Evolutionary conservation across 305 asterid genomes (phyloP).

Genomic region (Ajuga reptans): DNA sequence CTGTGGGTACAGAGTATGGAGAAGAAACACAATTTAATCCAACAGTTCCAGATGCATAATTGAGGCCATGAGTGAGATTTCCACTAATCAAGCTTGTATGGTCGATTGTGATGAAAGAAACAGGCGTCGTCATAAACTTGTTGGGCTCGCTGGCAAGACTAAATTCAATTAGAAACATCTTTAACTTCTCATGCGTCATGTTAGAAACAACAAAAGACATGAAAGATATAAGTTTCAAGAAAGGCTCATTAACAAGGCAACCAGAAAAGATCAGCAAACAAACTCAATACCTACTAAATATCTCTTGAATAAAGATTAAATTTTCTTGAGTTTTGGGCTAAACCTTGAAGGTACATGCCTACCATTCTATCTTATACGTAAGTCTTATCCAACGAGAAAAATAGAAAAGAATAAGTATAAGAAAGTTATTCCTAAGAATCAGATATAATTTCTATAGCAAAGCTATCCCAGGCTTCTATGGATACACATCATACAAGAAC

Average conservation of each 20-base stretch:
- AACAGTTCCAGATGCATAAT: conserved; percentile 24
- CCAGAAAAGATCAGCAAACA: background rate
- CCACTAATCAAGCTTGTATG: conserved; percentile 32
- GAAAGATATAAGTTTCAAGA: no score
- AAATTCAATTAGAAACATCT: conserved; percentile 10
- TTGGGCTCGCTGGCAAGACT: conserved; percentile 42
- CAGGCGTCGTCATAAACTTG: conserved; percentile 54
- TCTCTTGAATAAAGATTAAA: background rate
- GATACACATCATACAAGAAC: background rate
- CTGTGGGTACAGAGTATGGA: conserved; percentile 29
- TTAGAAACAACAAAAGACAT: no score
- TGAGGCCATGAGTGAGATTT: conserved; percentile 25
- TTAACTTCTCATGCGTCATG: background rate
- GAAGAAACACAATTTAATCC: conserved; percentile 27
- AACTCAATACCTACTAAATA: background rate
- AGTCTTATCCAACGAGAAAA: background rate
- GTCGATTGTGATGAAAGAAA: conserved; percentile 63
- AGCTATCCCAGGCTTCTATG: background rate
- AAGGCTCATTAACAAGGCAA: no score
- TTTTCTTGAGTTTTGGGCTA: background rate
- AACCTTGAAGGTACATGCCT: no score
- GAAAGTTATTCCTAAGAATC: no score
- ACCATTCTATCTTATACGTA: background rate
- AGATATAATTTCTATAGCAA: no score
- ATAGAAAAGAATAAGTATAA: background rate